phyloP scores from a whole-genome alignment of 805 yeast species.

The Tetrapisispora nanseiensis region DNA sequence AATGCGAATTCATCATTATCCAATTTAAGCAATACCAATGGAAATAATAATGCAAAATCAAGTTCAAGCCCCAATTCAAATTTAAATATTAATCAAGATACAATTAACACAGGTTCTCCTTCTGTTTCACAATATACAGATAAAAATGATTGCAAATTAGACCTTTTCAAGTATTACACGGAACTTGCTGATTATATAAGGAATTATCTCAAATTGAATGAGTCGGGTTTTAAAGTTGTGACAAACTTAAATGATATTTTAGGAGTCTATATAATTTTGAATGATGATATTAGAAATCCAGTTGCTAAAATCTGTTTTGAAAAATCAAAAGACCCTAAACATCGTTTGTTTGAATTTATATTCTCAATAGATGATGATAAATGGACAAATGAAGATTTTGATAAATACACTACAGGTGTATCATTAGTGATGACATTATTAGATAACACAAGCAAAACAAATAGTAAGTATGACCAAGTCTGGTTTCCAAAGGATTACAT shows the following conservation, averaged over 20 bases:
- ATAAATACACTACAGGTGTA: constrained; percentile 21
- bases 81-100: background rate
- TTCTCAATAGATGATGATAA: constrained; percentile 13
- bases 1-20: constrained; percentile 1
- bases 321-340: constrained; percentile 15
- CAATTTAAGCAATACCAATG: background rate
- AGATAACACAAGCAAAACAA: background rate
- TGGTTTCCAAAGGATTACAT: constrained; percentile 23
- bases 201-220: constrained; percentile 14
- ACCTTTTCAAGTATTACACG: constrained; percentile 27
- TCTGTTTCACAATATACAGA: background rate
- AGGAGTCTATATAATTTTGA: constrained; percentile 20
- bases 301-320: constrained; percentile 21
- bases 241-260: constrained; percentile 23
- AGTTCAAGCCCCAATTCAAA: background rate
- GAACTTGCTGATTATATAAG: constrained; percentile 18
- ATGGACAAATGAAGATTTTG: constrained; percentile 26
- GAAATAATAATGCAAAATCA: constrained; percentile 1
- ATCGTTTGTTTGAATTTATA: constrained; percentile 22
- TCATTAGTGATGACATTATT: constrained; percentile 19
- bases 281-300: constrained; percentile 2
- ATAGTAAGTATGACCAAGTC: constrained; percentile 1
- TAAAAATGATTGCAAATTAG: constrained; percentile 15
- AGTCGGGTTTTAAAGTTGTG: constrained; percentile 11
- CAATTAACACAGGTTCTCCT: background rate